These are phyloP conservation scores for Millerago galiae DNA, from an alignment of 805 yeast species.

Conservation along the genomic window DNA sequence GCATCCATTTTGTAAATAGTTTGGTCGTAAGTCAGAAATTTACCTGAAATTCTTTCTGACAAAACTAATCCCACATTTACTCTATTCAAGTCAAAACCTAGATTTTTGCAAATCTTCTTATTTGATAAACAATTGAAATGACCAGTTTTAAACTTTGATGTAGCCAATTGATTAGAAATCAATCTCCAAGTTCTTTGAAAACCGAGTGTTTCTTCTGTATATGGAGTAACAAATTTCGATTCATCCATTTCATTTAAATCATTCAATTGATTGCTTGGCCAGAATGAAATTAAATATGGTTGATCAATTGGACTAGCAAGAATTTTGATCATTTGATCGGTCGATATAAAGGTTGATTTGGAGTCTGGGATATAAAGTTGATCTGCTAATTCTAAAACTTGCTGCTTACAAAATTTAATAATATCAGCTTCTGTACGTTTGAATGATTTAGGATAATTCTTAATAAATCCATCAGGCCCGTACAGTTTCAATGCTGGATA, in stretches of 20 bases:
- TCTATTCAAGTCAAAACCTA: constrained; percentile 35
- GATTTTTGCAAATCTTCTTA: constrained; percentile 41
- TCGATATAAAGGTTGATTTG: constrained; percentile 32
- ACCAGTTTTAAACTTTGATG: constrained; percentile 34
- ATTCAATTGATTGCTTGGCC: constrained; percentile 47
- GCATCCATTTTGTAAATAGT: constrained; percentile 16
- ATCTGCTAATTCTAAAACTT: constrained; percentile 40
- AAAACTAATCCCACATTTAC: constrained; percentile 49
- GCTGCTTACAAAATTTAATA: constrained; percentile 46
- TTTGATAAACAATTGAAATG: constrained; percentile 57
- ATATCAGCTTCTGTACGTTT: constrained; percentile 44
- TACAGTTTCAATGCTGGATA: constrained; percentile 73
- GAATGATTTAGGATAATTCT: constrained; percentile 42
- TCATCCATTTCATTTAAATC: constrained; percentile 26
- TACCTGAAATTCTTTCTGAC: constrained; percentile 39
- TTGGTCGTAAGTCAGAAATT: constrained; percentile 31
- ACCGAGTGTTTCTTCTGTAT: constrained; percentile 44
- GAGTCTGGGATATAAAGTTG: constrained; percentile 34
- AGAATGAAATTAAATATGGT: constrained; percentile 58
- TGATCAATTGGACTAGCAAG: constrained; percentile 35
- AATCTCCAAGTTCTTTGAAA: constrained; percentile 53
- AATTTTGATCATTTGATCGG: constrained; percentile 38
- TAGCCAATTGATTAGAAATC: constrained; percentile 41
- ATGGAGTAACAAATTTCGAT: constrained; percentile 32
- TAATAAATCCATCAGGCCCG: constrained; percentile 44